Evolutionary conservation across 1,284 basidiomycete genomes (phyloP), one percentile per base, ranked within the genome.

Genomic region (Pascua sp.): DNA sequence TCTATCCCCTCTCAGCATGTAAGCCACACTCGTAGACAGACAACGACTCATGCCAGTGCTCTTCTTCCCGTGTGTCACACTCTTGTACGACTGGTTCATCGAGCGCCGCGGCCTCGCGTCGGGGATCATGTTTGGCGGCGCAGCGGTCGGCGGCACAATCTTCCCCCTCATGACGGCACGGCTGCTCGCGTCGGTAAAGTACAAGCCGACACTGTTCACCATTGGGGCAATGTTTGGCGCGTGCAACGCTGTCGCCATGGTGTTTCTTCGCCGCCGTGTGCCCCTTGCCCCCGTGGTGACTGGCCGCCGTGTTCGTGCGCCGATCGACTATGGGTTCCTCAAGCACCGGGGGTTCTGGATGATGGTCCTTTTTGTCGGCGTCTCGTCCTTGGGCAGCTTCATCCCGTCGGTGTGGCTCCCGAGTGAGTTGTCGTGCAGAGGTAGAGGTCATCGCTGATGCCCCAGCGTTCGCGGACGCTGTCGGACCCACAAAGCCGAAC

Each of bases 11-110:
- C 38, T 61, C 67, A 15, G 67, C 65, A 41, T 59, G 71, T 71
- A 44, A 61, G 68, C 64, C 4, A 11, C 13, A 17, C 11, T 3
- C 42, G 13, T 0, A 13, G 24, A 7, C 7, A 32, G 24, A 32
- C 5, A 5, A n/a, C 39, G 2, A 16, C 11, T 52, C 13, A 48
- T 52, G 4, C 43, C 53, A 69, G 72, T 69, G 1, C 55, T 63
- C 18, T 78, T 73, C 54, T 57, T 78, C 38, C 75, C 76, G 2
- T 69, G 70, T 32, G 70, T 70, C 0, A 71, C 69, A 3, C 59
- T 72, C 42, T 51, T 77, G 16, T 76, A 73, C 60, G 70, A 75
- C 48, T 76, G 74, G 75, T 78, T 72, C 61, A 61, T 67, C 38
- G 61, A 55, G 1, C 59, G 63, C 4, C 55, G 65, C 10, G 70